Percentiles rank a stretch among this genome's conserved stretches.
These are phyloP conservation scores for Rhododendron griersonianum DNA, from an alignment of 148 eudicot genomes.

Conservation along the genomic window DNA sequence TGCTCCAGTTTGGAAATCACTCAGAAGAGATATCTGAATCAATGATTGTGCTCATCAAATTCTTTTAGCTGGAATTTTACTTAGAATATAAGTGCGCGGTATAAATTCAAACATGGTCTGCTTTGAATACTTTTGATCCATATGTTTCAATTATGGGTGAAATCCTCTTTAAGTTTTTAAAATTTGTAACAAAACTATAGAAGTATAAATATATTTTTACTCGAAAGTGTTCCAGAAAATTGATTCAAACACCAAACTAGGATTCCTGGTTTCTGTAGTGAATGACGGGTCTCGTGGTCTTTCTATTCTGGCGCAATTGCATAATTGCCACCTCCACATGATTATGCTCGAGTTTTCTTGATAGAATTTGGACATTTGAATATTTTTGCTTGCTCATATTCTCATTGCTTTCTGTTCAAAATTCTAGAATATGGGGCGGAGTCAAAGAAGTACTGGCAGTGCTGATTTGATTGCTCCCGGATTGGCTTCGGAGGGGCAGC, in stretches of 20 bases:
- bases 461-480: constrained; percentile 39
- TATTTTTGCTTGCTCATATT: neutral
- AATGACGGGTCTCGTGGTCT: neutral
- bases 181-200: neutral
- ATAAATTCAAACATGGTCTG: neutral
- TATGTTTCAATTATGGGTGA: neutral
- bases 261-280: neutral
- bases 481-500: constrained; percentile 42
- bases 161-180: neutral
- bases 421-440: constrained; percentile 53
- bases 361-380: neutral
- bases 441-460: constrained; percentile 33
- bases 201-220: neutral
- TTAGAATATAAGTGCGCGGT: neutral
- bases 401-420: neutral
- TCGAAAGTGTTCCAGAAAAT: neutral
- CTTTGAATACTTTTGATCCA: neutral
- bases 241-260: neutral
- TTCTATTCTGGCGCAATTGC: neutral
- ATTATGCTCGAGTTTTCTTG: neutral
- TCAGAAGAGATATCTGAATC: neutral
- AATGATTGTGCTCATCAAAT: neutral
- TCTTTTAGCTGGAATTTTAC: neutral
- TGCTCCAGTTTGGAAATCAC: neutral
- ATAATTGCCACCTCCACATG: neutral